Percentiles rank a stretch among this genome's conserved stretches.
phyloP scores from a whole-genome alignment of 2,329 filamentous ascomycete species.

The Pseudonectria foliicola region DNA sequence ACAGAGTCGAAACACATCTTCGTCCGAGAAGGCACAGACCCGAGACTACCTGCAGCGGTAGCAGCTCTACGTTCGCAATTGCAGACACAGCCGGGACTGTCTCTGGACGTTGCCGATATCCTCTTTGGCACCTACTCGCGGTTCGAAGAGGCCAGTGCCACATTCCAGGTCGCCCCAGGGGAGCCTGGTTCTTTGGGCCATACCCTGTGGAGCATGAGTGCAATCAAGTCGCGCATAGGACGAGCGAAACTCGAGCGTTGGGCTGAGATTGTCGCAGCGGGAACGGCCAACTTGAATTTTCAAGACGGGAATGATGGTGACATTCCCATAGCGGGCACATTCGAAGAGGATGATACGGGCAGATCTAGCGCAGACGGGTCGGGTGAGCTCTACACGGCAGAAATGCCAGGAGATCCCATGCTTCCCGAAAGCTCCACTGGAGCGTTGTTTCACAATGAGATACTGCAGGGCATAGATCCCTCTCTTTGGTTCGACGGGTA shows the following conservation, averaged over 20 bases:
- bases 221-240: conserved; percentile 40
- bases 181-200: conserved; percentile 31
- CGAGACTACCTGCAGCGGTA: conserved; percentile 33
- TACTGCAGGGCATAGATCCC: conserved; percentile 28
- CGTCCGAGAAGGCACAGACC: conserved; percentile 27
- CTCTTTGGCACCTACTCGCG: conserved; percentile 33
- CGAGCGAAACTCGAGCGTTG: conserved; percentile 40
- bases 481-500: conserved; percentile 30
- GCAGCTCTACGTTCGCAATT: conserved; percentile 35
- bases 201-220: conserved; percentile 42
- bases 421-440: conserved; percentile 19
- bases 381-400: conserved; percentile 7
- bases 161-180: conserved; percentile 24
- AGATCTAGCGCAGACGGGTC: neutral
- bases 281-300: conserved; percentile 21
- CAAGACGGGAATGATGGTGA: conserved; percentile 11
- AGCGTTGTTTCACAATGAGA: conserved; percentile 24
- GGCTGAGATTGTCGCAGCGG: conserved; percentile 37
- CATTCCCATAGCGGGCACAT: conserved; percentile 8
- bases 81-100: conserved; percentile 36
- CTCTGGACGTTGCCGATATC: conserved; percentile 37
- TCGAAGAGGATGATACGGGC: conserved; percentile 1
- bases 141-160: conserved; percentile 36
- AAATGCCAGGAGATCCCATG: conserved; percentile 17
- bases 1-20: conserved; percentile 12